Conservation (phyloP, 257 asterid genomes). For the Capsicum chinense region DNA sequence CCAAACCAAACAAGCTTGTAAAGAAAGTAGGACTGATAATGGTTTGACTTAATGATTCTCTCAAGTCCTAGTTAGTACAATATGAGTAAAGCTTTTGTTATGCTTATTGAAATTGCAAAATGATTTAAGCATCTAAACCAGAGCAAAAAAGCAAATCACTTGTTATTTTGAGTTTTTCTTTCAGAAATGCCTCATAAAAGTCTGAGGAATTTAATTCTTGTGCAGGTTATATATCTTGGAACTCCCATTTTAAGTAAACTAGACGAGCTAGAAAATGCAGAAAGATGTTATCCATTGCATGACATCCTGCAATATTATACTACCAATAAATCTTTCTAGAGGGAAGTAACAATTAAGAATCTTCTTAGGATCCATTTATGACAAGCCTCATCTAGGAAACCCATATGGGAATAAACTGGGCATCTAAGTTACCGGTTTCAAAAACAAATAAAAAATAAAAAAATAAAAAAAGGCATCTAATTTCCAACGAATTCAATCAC, state of each 20-base stretch:
- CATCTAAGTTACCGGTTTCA: no score
- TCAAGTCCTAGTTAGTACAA: constrained; percentile 12
- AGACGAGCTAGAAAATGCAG: constrained; percentile 6
- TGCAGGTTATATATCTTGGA: constrained; percentile 20
- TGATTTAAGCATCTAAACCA: constrained; percentile 3
- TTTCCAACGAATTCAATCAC: not conserved
- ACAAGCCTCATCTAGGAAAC: constrained; percentile 13
- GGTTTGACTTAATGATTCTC: not conserved
- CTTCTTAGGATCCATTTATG: not conserved
- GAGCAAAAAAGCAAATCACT: not conserved
- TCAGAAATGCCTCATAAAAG: not conserved
- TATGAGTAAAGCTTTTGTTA: not conserved
- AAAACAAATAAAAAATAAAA: no score
- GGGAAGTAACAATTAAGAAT: not conserved
- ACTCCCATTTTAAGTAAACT: not conserved
- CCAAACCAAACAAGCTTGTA: not conserved
- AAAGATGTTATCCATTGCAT: not conserved
- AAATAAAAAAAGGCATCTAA: not conserved
- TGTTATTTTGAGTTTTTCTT: not conserved
- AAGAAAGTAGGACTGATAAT: not conserved
- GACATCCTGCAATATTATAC: constrained; percentile 1
- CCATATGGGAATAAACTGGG: no score
- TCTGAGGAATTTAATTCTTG: constrained; percentile 1
- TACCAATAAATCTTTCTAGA: constrained; percentile 21
- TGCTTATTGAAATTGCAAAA: not conserved